These are phyloP conservation scores for Pinus albicaulis DNA, from an alignment of 75 land plant genomes.

Conservation along the genomic window DNA sequence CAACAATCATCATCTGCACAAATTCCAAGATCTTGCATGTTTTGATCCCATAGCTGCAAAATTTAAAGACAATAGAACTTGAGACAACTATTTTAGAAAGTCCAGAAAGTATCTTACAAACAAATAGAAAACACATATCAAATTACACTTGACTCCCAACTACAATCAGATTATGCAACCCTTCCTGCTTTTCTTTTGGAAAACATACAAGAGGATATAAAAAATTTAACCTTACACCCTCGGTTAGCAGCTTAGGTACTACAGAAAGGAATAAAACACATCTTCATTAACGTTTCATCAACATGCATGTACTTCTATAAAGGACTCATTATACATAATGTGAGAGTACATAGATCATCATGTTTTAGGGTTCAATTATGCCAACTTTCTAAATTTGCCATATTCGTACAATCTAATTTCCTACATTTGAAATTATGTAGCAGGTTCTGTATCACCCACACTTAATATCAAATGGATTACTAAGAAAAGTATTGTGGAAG, in stretches of 20 bases:
- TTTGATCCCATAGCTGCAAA: conserved; percentile 23
- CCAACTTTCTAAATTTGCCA: too few relatives aligned
- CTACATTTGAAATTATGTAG: too few relatives aligned
- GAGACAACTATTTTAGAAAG: not conserved
- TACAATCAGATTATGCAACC: not conserved
- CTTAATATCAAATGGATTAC: too few relatives aligned
- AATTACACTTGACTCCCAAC: not conserved
- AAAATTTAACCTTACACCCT: not conserved
- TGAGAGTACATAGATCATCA: too few relatives aligned
- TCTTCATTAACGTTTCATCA: too few relatives aligned
- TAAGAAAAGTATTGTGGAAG: too few relatives aligned
- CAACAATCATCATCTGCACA: conserved; percentile 23
- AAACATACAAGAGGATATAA: not conserved
- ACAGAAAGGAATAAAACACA: too few relatives aligned
- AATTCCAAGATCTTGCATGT: conserved; percentile 32
- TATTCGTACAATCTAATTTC: too few relatives aligned
- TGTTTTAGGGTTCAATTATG: too few relatives aligned
- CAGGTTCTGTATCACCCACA: too few relatives aligned
- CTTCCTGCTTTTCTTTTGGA: not conserved
- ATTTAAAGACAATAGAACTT: not conserved
- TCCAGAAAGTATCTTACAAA: not conserved
- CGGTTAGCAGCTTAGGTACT: not conserved
- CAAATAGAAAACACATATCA: not conserved
- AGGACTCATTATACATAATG: too few relatives aligned
- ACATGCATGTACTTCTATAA: too few relatives aligned